Conservation (phyloP, 148 eudicot genomes). For the Linanthus parryae region DNA sequence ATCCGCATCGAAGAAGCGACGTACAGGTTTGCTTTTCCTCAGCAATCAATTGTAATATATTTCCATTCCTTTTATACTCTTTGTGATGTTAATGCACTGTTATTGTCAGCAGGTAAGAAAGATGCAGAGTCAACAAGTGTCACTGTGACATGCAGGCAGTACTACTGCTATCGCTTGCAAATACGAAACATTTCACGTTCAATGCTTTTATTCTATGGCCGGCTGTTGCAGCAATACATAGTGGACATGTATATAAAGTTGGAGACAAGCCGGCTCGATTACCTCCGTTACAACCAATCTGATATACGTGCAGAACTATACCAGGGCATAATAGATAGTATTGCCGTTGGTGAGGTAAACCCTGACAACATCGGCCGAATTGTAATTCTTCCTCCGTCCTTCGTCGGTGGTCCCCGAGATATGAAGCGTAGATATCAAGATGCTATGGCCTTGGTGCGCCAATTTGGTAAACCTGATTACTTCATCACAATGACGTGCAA, state of each 20-base stretch:
- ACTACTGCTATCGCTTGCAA: constrained; percentile 3
- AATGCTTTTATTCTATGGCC: not conserved
- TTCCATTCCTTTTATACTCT: no score
- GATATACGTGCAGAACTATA: constrained; percentile 7
- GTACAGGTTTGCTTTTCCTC: no score
- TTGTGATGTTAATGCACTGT: no score
- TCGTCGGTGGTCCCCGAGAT: constrained; percentile 25
- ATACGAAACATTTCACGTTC: not conserved
- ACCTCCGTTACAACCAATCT: not conserved
- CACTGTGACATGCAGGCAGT: no score
- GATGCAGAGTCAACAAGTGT: no score
- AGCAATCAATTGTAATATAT: no score
- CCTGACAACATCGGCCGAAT: constrained; percentile 6
- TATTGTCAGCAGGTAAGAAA: no score
- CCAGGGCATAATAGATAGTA: constrained; percentile 13
- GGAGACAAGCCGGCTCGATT: constrained; percentile 11
- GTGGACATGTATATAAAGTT: constrained; percentile 17
- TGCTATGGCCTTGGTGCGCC: constrained; percentile 24
- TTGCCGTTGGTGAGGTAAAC: not conserved
- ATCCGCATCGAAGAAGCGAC: no score
- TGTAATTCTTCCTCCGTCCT: constrained; percentile 11
- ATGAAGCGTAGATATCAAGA: constrained; percentile 20
- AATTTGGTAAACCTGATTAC: constrained; percentile 16
- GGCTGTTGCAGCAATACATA: constrained; percentile 10
- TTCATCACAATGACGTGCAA: constrained; percentile 25